These are phyloP conservation scores for Acorus calamus DNA, from an alignment of 106 monocot genomes.

Conservation along the genomic window DNA sequence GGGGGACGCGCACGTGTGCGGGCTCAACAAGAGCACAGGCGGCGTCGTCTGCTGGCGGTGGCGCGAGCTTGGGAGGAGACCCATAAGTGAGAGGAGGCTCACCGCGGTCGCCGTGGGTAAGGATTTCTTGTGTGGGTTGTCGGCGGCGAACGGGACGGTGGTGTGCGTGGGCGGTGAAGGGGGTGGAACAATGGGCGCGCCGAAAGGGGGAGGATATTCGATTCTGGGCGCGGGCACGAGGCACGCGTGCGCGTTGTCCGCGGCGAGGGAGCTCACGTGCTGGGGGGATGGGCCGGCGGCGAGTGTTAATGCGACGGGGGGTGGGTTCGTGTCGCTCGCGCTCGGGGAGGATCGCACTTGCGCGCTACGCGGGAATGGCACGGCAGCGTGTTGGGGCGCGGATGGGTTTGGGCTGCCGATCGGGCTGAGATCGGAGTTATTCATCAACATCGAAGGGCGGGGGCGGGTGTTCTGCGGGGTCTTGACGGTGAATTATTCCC, in stretches of 20 bases:
- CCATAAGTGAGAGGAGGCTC: constrained; percentile 3
- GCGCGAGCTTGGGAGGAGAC: constrained; percentile 20
- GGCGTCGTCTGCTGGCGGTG: constrained; percentile 65
- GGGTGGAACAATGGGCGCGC: constrained; percentile 30
- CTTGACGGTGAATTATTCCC: constrained; percentile 21
- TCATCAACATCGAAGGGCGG: constrained; percentile 46
- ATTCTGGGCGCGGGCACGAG: constrained; percentile 40
- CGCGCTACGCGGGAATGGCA: constrained; percentile 24
- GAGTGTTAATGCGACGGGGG: not conserved
- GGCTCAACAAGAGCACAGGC: constrained; percentile 8
- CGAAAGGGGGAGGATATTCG: constrained; percentile 14
- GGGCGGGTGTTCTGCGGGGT: constrained; percentile 63
- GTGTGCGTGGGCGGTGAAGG: constrained; percentile 39
- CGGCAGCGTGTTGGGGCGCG: constrained; percentile 45
- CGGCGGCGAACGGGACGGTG: constrained; percentile 3
- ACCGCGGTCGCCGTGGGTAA: constrained; percentile 53
- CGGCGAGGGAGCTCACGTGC: constrained; percentile 16
- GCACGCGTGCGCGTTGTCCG: constrained; percentile 54
- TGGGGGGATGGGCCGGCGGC: constrained; percentile 52
- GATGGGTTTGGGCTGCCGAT: constrained; percentile 10
- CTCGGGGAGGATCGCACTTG: constrained; percentile 51
- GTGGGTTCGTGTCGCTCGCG: constrained; percentile 20
- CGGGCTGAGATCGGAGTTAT: constrained; percentile 4
- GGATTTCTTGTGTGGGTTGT: constrained; percentile 57
- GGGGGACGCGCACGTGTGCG: constrained; percentile 72